Base-by-base conservation (phyloP, 2,329 filamentous ascomycete species). In the Cladosporium austrohemisphaericum region DNA sequence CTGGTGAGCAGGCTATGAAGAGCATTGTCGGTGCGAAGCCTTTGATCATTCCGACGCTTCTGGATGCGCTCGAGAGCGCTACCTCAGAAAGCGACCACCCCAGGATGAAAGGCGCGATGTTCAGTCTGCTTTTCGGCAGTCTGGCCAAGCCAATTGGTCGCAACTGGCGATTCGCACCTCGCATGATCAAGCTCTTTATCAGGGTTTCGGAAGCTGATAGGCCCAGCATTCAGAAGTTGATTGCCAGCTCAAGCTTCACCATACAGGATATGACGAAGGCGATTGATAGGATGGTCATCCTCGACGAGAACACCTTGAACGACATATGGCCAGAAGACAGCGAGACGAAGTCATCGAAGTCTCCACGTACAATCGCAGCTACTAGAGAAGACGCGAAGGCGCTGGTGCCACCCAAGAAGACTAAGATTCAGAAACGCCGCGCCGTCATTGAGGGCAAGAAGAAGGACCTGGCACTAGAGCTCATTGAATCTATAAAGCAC, bases 91-190 rank as follows among this genome's bases (percentile, higher is more conserved):
- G 84, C 51, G 89, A 98, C 56, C 88, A 90, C 64, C 87, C 93
- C 54, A 82, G 89, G 11, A 95, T 98, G 68, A 98, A 98, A 70
- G 93, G 94, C 26, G 87, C 86, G 28, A 83, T 98, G 74, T 97
- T 93, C 66, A 91, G 91, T 0, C 71, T 98, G 22, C 74, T 97
- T 14, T 94, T 92, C 60, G 91, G 92, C 9, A 94, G 88, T 53
- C 73, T 98, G 28, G 79, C 90, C 5, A 94, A 91, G 70, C 94
- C 92, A 0, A 80, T 95, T 37, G 81, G 89, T 38, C 85, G 87
- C 48, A 91, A 98, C 66, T 98, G 94, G 94, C 85, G 91, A 31
- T 96, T 91, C 67, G 89, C 93, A 0, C 93, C 94, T 1, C 80
- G 85, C n/a, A 74, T 96, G 41, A 88, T 98, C 72, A 84, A 85